Base-by-base conservation (phyloP, 257 asterid species). In the Scutellaria barbata region DNA sequence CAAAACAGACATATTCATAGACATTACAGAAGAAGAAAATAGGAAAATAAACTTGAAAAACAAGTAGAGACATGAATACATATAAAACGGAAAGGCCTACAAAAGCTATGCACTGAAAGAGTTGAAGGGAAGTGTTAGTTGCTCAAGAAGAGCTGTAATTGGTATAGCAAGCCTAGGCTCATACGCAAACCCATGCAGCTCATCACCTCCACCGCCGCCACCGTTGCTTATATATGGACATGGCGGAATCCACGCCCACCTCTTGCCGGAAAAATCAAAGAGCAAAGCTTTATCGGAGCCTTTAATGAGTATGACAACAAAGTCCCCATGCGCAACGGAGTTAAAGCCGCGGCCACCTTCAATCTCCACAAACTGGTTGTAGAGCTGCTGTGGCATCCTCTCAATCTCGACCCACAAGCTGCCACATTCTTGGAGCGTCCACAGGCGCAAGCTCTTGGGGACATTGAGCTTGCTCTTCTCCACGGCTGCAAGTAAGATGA, bases 371-470 rank as follows among this genome's bases (percentile, higher is more conserved):
- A 94, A 91, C 74, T 91, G 89, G 10, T 74, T 74, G 68, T 82
- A 94, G 11, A 94, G 81, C 67, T 89, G 99, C 74, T 86, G 96
- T 52, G 99, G 99, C 99, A 94, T 94, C 42, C 99, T 88, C 80
- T 94, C 98, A 0, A 84, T 86, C 86, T 94, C 99, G 57, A 83
- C 85, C 98, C 98, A 94, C 79, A 59, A 22, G 0, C 79, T 71
- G 41, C 92, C 90, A 50, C 95, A 80, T 5, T 87, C 93, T 22
- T 89, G 96, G 35, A 94, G 76, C 2, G 76, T 64, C 99, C 99
- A 94, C 10, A 94, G 77, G 79, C 97, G 74, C 79, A 94, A 50
- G 42, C 98, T 91, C 20, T 80, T 89, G 7, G 99, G 99, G 3
- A 94, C 96, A 42, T 94, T 94, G 7, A 94, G 92, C 76, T 94